These are phyloP conservation scores for Starmerella powellii DNA, from an alignment of 805 yeast species.

Conservation along the genomic window DNA sequence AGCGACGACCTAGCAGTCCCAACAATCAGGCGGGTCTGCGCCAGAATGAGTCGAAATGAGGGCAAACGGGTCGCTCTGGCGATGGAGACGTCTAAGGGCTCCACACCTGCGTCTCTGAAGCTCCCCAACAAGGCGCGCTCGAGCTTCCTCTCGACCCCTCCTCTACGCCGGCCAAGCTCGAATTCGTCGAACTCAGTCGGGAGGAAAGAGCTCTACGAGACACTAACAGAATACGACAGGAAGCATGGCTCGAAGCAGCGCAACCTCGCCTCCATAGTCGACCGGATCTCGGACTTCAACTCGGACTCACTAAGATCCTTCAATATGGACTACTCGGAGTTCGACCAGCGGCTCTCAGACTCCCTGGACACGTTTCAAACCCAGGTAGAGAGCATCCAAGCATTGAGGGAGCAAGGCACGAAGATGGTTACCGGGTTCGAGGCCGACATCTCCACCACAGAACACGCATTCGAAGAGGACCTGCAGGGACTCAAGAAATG, in stretches of 20 bases:
- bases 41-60: not conserved
- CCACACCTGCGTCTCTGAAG: constrained; percentile 2
- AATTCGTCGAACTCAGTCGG: not conserved
- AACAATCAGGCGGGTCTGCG: not conserved
- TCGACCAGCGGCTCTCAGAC: constrained; percentile 17
- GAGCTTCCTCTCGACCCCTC: not conserved
- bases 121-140: constrained; percentile 1
- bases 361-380: constrained; percentile 21
- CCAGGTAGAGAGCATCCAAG: constrained; percentile 23
- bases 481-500: constrained; percentile 21
- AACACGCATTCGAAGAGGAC: constrained; percentile 20
- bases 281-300: constrained; percentile 46
- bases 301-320: constrained; percentile 39
- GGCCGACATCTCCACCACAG: constrained; percentile 17
- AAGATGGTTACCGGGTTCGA: constrained; percentile 20
- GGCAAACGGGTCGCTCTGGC: not conserved
- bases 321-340: constrained; percentile 35
- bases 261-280: constrained; percentile 30
- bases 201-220: not conserved
- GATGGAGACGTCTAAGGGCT: not conserved
- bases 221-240: not conserved
- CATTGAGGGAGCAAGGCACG: constrained; percentile 18
- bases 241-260: not conserved
- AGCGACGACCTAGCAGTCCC: no score
- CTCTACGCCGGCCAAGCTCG: not conserved